Evolutionary conservation across 176 grass and related monocot species (phyloP).

Genomic region (Raddia guianensis): DNA sequence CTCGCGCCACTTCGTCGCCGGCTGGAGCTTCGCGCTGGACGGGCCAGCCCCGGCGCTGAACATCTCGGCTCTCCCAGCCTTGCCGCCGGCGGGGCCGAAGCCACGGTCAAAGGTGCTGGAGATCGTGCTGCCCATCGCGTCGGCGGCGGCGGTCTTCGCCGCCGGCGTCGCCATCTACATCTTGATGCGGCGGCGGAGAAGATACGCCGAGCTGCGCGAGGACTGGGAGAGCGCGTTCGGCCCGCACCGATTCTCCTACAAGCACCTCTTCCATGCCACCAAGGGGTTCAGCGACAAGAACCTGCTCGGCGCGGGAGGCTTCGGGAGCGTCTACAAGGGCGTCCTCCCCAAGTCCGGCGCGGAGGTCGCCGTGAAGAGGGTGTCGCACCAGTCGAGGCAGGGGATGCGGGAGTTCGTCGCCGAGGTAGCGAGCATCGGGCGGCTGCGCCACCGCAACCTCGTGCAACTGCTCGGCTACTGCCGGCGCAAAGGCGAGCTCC

Average conservation of each 20-base stretch:
- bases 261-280: constrained; percentile 52
- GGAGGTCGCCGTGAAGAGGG: constrained; percentile 54
- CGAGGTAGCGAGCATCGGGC: constrained; percentile 43
- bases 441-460: constrained; percentile 47
- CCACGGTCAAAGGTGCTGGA: constrained; percentile 26
- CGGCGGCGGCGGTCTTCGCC: constrained; percentile 3
- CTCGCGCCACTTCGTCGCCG: constrained; percentile 64
- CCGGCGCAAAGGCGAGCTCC: constrained; percentile 51
- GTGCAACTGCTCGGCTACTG: constrained; percentile 48
- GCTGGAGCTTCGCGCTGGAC: constrained; percentile 75
- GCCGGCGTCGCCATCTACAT: not conserved
- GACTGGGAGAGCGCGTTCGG: constrained; percentile 59
- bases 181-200: constrained; percentile 25
- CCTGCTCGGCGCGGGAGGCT: constrained; percentile 53
- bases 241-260: constrained; percentile 54
- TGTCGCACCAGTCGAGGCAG: constrained; percentile 47
- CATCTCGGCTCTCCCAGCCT: constrained; percentile 36
- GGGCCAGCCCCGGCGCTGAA: constrained; percentile 48
- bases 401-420: constrained; percentile 59
- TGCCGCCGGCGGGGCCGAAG: constrained; percentile 39
- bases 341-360: constrained; percentile 24
- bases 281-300: constrained; percentile 46
- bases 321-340: constrained; percentile 54
- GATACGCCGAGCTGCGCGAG: constrained; percentile 47
- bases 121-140: constrained; percentile 42